Evolutionary conservation across 148 eudicot species (phyloP).

Genomic region (Cornus suecica): DNA sequence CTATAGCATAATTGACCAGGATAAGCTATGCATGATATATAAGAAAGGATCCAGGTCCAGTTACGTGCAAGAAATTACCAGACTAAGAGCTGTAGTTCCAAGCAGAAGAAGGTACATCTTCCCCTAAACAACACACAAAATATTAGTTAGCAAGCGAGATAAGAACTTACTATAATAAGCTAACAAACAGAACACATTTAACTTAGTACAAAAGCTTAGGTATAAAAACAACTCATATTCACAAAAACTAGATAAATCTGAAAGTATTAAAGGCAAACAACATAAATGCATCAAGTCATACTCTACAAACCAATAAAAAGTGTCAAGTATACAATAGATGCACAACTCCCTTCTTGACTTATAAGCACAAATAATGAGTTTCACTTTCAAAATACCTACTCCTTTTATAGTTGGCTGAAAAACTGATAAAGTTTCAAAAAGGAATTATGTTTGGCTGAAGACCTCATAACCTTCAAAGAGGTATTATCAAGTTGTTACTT

Average conservation of each 20-base stretch:
- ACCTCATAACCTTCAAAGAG: too few species aligned
- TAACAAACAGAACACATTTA: neutral
- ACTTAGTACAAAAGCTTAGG: neutral
- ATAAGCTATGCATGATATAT: neutral
- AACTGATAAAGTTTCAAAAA: neutral
- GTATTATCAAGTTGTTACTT: too few species aligned
- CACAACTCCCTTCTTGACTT: too few species aligned
- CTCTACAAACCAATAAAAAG: too few species aligned
- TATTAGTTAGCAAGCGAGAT: neutral
- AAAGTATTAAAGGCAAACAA: too few species aligned
- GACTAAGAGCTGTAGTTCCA: slow-evolving; percentile 95
- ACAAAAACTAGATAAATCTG: neutral
- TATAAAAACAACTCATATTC: neutral
- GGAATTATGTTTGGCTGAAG: too few species aligned
- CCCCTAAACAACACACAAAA: slow-evolving; percentile 48
- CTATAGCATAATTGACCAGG: slow-evolving; percentile 35
- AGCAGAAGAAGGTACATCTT: slow-evolving; percentile 95
- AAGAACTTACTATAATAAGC: neutral
- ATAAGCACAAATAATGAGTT: too few species aligned
- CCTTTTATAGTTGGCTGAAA: neutral
- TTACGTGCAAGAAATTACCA: slow-evolving; percentile 45
- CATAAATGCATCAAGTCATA: too few species aligned
- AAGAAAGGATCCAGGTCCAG: neutral
- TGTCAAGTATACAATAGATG: too few species aligned
- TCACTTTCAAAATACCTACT: neutral